phyloP scores from a whole-genome alignment of 2,329 filamentous ascomycete genomes.

The Ophiostoma piceae region DNA sequence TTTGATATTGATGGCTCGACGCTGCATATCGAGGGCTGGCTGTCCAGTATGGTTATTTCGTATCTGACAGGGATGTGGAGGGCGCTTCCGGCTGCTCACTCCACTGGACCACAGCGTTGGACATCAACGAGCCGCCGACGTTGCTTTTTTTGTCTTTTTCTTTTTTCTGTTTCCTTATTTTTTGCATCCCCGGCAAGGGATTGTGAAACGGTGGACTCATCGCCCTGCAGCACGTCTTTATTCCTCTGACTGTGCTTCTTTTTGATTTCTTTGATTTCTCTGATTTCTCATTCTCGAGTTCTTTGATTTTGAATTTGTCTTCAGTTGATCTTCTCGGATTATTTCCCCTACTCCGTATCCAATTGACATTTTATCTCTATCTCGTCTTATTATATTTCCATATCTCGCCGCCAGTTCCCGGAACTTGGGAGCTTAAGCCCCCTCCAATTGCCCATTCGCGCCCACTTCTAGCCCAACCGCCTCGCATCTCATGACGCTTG shows the following conservation, averaged over 20 bases:
- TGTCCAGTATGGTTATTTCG: not conserved
- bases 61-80: not conserved
- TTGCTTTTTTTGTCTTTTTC: not conserved
- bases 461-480: conserved; percentile 10
- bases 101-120: conserved; percentile 15
- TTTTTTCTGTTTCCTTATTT: conserved; percentile 14
- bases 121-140: conserved; percentile 7
- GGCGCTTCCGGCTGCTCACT: not conserved
- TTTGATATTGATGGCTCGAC: not conserved
- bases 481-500: conserved; percentile 10
- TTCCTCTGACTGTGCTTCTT: not conserved
- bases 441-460: not conserved
- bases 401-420: conserved; percentile 1
- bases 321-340: not conserved
- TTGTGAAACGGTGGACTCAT: conserved; percentile 15
- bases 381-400: not conserved
- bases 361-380: not conserved
- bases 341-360: not conserved
- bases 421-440: not conserved
- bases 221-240: not conserved
- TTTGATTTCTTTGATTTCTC: not conserved
- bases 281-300: not conserved
- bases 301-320: not conserved
- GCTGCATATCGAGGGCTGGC: not conserved
- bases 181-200: not conserved